Evolutionary conservation across 2,329 filamentous ascomycete species (phyloP), one percentile per base, ranked within the genome.

Genomic region (Aspergillus fijiensis): DNA sequence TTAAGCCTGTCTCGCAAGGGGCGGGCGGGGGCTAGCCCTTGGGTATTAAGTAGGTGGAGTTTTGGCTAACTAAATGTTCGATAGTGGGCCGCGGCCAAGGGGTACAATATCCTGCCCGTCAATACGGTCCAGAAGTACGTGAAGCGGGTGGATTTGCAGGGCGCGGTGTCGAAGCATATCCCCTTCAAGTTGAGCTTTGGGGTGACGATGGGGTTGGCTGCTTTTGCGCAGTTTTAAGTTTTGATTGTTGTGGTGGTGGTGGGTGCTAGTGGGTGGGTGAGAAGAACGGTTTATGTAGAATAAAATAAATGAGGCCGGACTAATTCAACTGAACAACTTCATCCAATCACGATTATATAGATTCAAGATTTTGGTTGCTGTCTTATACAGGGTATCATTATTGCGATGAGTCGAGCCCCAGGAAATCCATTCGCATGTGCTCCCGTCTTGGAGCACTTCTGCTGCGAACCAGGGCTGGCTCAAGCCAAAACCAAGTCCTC

Each of bases 401-500:
- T 67, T 69, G 63, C 52, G 55, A 62, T 52, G 60, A 55, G 21
- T 52, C 55, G 45, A 51, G 19, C 48, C 59, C 50, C 57, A 21
- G 27, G 54, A 25, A 51, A 49, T 58, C 31, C 31, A 35, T 35
- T 16, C 33, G 4, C 33, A 35, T 35, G 1, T 35, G 12, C 33
- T 19, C n/a, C n/a, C 16, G 1, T 19, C 4, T 45, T 45, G 2
- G 2, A 19, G 14, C 39, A 19, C 10, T 4, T 5, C 39, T 6
- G 39, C 39, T 7, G 5, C 39, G 19, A 7, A 45, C 39, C 39
- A 45, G 6, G 16, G 39, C 39, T 45, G 14, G 33, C 23, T 69
- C 66, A 76, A 55, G 70, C 72, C 62, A 78, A 64, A 54, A 81
- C 74, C 52, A 88, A 71, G 66, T 98, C 95, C 72, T 97, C 94